Conservation (phyloP, 176 grass and related monocot species). For the Metroxylon sagu region DNA sequence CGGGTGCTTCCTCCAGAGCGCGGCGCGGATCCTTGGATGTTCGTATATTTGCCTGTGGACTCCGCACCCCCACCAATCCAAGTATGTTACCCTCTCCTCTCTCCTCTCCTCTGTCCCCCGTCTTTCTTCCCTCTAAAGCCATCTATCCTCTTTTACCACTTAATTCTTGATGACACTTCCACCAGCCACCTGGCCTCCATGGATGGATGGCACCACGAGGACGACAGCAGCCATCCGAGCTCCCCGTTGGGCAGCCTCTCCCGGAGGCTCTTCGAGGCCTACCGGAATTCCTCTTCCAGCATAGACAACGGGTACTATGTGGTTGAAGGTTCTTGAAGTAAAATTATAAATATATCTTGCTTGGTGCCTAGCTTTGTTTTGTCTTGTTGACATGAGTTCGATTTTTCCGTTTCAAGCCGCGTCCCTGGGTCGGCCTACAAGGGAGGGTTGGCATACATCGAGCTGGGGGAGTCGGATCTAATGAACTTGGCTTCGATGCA, state of each 20-base stretch:
- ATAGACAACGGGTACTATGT: slow-evolving; percentile 33
- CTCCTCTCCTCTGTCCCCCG: too few species aligned
- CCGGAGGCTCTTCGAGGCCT: slow-evolving; percentile 36
- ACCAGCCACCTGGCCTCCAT: slow-evolving; percentile 37
- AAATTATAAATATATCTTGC: too few species aligned
- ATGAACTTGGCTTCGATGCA: slow-evolving; percentile 36
- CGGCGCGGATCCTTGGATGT: slow-evolving; percentile 16
- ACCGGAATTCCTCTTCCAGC: slow-evolving; percentile 37
- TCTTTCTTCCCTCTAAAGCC: too few species aligned
- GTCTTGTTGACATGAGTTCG: neutral
- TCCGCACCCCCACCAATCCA: slow-evolving; percentile 12
- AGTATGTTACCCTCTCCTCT: slow-evolving; percentile 6
- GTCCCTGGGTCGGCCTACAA: slow-evolving; percentile 78
- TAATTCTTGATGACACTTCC: too few species aligned
- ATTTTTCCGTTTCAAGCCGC: slow-evolving; percentile 14
- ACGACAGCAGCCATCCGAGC: neutral
- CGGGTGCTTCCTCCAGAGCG: slow-evolving; percentile 12
- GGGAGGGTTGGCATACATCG: slow-evolving; percentile 37
- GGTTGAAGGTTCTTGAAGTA: too few species aligned
- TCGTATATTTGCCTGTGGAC: slow-evolving; percentile 40
- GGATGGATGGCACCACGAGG: slow-evolving; percentile 42
- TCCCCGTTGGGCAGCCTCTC: slow-evolving; percentile 1
- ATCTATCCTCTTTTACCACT: too few species aligned
- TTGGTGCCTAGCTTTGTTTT: too few species aligned
- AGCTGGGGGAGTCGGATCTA: slow-evolving; percentile 38